Evolutionary conservation across 139 green algal genomes (phyloP).

Genomic region (Chlamydomonas sp.): DNA sequence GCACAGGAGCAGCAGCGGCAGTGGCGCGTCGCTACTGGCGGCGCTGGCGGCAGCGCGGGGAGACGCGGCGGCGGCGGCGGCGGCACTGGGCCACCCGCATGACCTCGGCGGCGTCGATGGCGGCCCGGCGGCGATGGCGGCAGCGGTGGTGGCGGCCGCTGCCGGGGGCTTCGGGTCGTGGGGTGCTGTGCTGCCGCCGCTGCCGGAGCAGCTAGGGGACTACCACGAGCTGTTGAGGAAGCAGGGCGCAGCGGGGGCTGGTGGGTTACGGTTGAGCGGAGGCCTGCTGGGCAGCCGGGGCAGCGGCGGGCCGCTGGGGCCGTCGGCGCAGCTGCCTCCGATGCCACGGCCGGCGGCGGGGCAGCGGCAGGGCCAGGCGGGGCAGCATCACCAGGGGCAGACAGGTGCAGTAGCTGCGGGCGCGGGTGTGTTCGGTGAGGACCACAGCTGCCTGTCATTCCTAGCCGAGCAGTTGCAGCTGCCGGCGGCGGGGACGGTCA

Average conservation of each 20-base stretch:
- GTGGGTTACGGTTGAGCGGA: not conserved
- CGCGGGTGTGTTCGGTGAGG: constrained; percentile 3
- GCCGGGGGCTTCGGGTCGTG: constrained; percentile 7
- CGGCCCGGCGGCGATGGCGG: too few species aligned
- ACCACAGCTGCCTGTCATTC: constrained; percentile 27
- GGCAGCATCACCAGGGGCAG: not conserved
- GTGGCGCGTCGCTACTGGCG: not conserved
- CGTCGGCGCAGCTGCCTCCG: not conserved
- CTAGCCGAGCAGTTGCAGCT: constrained; percentile 10
- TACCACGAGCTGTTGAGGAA: constrained; percentile 3
- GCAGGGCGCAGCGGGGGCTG: not conserved
- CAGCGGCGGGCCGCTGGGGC: not conserved
- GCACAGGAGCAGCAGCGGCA: not conserved
- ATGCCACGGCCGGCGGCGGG: too few species aligned
- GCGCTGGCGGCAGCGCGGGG: not conserved
- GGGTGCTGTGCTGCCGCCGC: not conserved
- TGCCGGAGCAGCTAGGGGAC: not conserved
- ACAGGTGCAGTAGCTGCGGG: not conserved
- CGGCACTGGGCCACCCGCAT: too few species aligned
- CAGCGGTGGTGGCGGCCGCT: not conserved
- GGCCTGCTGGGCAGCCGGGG: not conserved
- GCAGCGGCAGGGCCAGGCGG: not conserved
- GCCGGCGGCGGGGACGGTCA: too few species aligned
- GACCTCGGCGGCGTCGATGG: too few species aligned
- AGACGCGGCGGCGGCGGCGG: too few species aligned